Conservation (phyloP, 2,329 filamentous ascomycete genomes). For the Penicillium hordei region DNA sequence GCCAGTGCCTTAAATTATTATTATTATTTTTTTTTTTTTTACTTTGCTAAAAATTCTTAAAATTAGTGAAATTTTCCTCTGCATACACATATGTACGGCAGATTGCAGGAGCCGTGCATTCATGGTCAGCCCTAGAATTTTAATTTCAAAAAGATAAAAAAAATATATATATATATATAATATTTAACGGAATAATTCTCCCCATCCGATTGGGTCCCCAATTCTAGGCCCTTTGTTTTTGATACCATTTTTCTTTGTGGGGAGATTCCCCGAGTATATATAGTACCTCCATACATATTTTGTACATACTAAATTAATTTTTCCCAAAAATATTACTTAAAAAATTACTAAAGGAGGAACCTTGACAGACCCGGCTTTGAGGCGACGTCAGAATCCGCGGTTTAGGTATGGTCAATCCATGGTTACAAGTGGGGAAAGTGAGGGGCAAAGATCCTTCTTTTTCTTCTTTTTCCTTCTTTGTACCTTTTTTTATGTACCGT, state of each 20-base stretch:
- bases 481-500: neutral
- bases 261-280: neutral
- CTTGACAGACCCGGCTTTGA: conserved; percentile 4
- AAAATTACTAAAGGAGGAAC: neutral
- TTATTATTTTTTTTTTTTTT: neutral
- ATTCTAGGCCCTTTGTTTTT: neutral
- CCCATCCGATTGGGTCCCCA: neutral
- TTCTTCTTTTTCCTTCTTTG: neutral
- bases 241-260: neutral
- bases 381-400: conserved; percentile 9
- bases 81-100: neutral
- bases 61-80: neutral
- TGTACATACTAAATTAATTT: neutral
- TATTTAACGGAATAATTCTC: neutral
- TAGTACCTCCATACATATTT: neutral
- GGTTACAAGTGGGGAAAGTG: neutral
- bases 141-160: neutral
- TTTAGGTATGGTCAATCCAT: neutral
- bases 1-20: neutral
- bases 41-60: no score
- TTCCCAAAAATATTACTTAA: neutral
- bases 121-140: neutral
- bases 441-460: conserved; percentile 6
- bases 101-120: conserved; percentile 4
- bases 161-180: neutral